Conservation (phyloP, 140 eudicot species). For the Cichorium intybus region DNA sequence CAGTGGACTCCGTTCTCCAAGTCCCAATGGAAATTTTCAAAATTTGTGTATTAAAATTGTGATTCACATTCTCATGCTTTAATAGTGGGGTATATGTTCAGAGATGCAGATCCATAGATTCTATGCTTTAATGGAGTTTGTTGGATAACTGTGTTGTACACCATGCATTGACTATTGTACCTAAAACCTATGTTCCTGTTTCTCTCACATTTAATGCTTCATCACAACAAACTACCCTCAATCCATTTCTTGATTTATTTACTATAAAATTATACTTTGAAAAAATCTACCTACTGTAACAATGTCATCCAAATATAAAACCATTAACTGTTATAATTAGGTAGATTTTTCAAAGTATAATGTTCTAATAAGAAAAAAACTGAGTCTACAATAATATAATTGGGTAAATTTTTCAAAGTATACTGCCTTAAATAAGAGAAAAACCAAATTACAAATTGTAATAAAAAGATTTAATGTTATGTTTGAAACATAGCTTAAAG, state of each 20-base stretch:
- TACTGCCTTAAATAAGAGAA: not conserved
- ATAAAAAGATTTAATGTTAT: not conserved
- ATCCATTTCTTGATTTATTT: too few relatives aligned
- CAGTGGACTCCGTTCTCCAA: not conserved
- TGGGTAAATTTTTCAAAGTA: too few relatives aligned
- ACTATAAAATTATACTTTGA: too few relatives aligned
- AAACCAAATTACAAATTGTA: not conserved
- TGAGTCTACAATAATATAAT: too few relatives aligned
- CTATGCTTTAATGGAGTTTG: not conserved
- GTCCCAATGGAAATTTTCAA: not conserved
- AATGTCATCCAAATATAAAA: too few relatives aligned
- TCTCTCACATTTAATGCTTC: not conserved
- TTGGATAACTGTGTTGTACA: conserved; percentile 6
- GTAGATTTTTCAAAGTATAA: too few relatives aligned
- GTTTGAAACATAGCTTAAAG: not conserved
- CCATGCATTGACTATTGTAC: not conserved
- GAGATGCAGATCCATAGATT: not conserved
- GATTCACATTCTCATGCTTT: not conserved
- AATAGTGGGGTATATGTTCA: not conserved
- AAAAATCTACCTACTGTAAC: too few relatives aligned
- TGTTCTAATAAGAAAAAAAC: not conserved
- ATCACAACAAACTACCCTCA: not conserved
- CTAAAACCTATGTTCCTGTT: not conserved
- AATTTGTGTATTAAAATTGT: not conserved
- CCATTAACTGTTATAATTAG: too few relatives aligned